Conservation (phyloP, 305 asterid species). For the Fraxinus sp. region DNA sequence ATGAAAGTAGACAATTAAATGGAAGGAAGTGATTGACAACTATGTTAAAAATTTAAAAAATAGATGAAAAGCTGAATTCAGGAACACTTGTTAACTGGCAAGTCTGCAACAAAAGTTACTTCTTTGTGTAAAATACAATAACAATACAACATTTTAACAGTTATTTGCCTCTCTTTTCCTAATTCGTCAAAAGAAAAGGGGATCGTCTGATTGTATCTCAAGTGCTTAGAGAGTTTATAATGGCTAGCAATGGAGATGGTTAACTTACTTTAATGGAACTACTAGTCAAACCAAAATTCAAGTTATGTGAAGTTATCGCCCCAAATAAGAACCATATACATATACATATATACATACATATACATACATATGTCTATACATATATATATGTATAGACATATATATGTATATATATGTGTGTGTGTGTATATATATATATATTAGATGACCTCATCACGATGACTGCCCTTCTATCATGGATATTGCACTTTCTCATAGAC, state of each 20-base stretch:
- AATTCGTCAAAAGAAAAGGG: background rate
- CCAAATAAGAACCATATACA: background rate
- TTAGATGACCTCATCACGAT: background rate
- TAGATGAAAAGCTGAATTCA: background rate
- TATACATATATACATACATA: no score
- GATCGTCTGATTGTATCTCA: background rate
- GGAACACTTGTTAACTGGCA: background rate
- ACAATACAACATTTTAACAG: background rate
- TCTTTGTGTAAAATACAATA: background rate
- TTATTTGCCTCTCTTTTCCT: background rate
- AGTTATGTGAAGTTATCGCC: background rate
- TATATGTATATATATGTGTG: no score
- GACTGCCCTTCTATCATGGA: background rate
- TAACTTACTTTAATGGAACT: background rate
- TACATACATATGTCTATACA: no score
- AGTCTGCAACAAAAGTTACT: background rate
- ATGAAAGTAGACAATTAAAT: background rate
- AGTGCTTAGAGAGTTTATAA: background rate
- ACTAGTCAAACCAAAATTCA: background rate
- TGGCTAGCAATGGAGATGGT: background rate
- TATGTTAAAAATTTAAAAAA: background rate
- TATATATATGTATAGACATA: no score
- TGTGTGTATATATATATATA: no score
- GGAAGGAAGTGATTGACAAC: background rate
- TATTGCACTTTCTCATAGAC: background rate